Base-by-base conservation (phyloP, 2,329 filamentous ascomycete genomes). In the Apiospora hydei region DNA sequence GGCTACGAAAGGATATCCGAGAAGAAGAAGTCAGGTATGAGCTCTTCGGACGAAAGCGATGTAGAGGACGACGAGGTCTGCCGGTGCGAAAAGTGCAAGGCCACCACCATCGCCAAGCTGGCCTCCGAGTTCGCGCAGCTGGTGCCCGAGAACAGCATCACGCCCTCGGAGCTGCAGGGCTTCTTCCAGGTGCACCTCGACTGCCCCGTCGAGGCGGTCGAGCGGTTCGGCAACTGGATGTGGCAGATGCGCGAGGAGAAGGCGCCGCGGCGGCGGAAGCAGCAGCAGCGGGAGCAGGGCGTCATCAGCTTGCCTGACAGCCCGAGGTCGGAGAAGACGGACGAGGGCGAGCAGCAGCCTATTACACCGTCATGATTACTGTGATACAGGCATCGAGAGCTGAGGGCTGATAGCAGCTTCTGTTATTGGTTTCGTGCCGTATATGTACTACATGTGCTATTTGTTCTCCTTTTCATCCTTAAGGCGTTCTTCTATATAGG, bases 151-250 rank as follows among this genome's bases (percentile, higher is more conserved):
- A 74, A 81, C 70, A 78, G 77, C 16, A 78, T 82, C 68, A 80
- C 81, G 1, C 80, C 80, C 16, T 82, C 80, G 24, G 80, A 82
- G 71, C 70, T 82, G 21, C 81, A 82, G 67, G 81, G 80, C 0
- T 82, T 81, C 71, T 82, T 82, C 43, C 81, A 82, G 66, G 72
- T 80, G 1, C 76, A 82, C 70, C 73, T 82, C 6, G 79, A 80
- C 26, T 78, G 76, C 30, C 77, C 81, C 13, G 69, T 71, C 1
- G 77, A 80, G 51, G 81, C 81, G 3, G 75, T 75, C 11, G 75
- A 75, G 4, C 77, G 72, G 70, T 75, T 80, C 34, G 70, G 76
- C 6, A 47, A 66, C 2, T 81, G 79, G 79, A 75, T 81, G 57
- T 64, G 34, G 34, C 57, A 64, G 57, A 64, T 64, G 34, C 57